phyloP scores from a whole-genome alignment of 805 yeast species.

The Pichia cephalocereana region DNA sequence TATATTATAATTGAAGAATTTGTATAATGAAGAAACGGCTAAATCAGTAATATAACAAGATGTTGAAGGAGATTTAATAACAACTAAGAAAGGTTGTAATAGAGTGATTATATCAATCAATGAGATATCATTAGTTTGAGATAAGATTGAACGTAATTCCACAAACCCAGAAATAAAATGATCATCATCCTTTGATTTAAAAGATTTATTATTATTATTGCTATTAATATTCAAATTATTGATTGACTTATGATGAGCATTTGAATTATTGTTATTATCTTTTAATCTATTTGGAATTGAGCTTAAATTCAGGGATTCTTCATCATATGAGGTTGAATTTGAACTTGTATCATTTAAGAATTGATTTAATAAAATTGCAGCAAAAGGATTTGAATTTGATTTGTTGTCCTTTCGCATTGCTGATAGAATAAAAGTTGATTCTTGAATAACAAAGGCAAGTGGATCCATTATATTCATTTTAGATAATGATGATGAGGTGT shows the following conservation, averaged over 20 bases:
- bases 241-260: slow-evolving; percentile 4
- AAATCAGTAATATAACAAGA: slow-evolving; percentile 79
- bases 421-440: slow-evolving; percentile 76
- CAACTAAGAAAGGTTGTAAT: slow-evolving; percentile 77
- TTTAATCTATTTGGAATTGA: background rate
- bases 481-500: background rate
- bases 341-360: slow-evolving; percentile 18
- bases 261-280: background rate
- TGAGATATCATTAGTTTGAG: slow-evolving; percentile 41
- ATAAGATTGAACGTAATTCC: slow-evolving; percentile 63
- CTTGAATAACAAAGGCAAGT: slow-evolving; percentile 75
- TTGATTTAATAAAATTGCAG: slow-evolving; percentile 68
- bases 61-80: slow-evolving; percentile 75
- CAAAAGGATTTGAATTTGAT: slow-evolving; percentile 58
- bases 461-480: slow-evolving; percentile 42
- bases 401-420: slow-evolving; percentile 84
- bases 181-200: slow-evolving; percentile 27
- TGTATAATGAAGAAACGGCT: slow-evolving; percentile 67
- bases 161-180: slow-evolving; percentile 74
- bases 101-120: slow-evolving; percentile 64
- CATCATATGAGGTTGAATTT: slow-evolving; percentile 14
- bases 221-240: background rate
- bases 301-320: slow-evolving; percentile 20
- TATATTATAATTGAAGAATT: slow-evolving; percentile 62
- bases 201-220: background rate